These are phyloP conservation scores for Crithidia bombi DNA, from an alignment of 208 protist genomes.

Conservation along the genomic window DNA sequence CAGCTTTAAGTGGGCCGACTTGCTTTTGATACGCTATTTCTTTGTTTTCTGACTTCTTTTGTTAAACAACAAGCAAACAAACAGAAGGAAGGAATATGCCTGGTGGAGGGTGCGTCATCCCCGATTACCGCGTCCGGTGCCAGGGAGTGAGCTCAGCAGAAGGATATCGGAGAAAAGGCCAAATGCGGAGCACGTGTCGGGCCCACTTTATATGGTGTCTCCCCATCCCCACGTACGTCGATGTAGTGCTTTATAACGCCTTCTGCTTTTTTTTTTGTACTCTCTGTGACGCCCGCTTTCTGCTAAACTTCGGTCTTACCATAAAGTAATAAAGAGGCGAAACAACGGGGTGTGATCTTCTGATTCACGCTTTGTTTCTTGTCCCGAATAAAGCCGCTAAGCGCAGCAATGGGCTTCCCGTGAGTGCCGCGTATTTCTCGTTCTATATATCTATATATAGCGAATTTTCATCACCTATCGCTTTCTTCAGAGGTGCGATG, in stretches of 20 bases:
- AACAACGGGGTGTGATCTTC: conserved; percentile 16
- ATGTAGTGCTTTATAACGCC: neutral
- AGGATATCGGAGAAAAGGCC: too few species aligned
- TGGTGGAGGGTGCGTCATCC: too few species aligned
- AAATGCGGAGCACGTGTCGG: neutral
- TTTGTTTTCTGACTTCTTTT: neutral
- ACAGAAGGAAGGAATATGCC: neutral
- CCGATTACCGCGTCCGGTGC: too few species aligned
- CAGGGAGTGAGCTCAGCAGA: too few species aligned
- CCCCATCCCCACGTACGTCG: neutral
- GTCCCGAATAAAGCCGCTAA: conserved; percentile 18
- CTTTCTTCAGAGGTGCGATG: neutral
- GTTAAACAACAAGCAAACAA: neutral
- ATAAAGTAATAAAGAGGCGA: neutral
- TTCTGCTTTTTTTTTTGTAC: neutral
- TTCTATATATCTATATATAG: neutral
- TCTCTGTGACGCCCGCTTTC: neutral
- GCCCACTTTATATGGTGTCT: neutral
- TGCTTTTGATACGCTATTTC: neutral
- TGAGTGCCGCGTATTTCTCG: conserved; percentile 7
- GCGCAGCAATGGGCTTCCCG: conserved; percentile 15
- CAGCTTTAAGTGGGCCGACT: neutral
- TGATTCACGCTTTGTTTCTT: conserved; percentile 24
- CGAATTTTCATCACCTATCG: neutral
- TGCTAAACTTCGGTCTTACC: conserved; percentile 4